phyloP scores from a whole-genome alignment of 208 protist species.

The Acanthamoeba royreba region DNA sequence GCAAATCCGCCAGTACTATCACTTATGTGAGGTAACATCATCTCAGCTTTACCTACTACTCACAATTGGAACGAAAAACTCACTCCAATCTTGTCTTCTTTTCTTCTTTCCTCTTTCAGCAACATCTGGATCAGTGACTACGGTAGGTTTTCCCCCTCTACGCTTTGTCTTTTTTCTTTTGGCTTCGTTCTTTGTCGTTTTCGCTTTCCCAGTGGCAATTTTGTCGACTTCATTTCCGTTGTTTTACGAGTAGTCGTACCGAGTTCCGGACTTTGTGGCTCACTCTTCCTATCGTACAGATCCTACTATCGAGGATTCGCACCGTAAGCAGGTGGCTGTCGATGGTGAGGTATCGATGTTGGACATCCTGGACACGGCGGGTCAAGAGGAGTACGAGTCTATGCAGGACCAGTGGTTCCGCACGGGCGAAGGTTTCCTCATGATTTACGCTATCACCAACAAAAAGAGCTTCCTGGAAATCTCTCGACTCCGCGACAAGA shows the following conservation, averaged over 20 bases:
- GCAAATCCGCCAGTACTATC: not conserved
- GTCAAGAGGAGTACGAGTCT: conserved; percentile 26
- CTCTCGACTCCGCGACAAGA: conserved; percentile 32
- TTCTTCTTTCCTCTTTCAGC: too few relatives aligned
- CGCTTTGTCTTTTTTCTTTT: not conserved
- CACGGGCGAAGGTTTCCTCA: conserved; percentile 34
- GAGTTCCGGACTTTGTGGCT: too few relatives aligned
- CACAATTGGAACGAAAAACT: too few relatives aligned
- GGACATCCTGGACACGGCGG: conserved; percentile 35
- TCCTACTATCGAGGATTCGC: conserved; percentile 68
- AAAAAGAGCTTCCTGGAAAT: conserved; percentile 35
- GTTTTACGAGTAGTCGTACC: too few relatives aligned
- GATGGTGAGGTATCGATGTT: conserved; percentile 14
- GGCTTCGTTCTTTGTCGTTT: not conserved
- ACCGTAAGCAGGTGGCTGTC: conserved; percentile 62
- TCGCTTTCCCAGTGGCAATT: not conserved
- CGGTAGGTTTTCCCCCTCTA: not conserved
- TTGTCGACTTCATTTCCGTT: too few relatives aligned
- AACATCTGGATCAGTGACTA: conserved; percentile 30
- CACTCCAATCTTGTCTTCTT: too few relatives aligned
- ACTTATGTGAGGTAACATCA: conserved; percentile 32
- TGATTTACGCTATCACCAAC: conserved; percentile 12
- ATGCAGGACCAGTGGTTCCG: conserved; percentile 50
- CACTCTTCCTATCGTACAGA: too few relatives aligned
- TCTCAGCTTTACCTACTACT: too few relatives aligned